Evolutionary conservation across 768 basidiomycete species (phyloP), one percentile per base, ranked within the genome.

Genomic region (Tricholoma hemisulphureum): DNA sequence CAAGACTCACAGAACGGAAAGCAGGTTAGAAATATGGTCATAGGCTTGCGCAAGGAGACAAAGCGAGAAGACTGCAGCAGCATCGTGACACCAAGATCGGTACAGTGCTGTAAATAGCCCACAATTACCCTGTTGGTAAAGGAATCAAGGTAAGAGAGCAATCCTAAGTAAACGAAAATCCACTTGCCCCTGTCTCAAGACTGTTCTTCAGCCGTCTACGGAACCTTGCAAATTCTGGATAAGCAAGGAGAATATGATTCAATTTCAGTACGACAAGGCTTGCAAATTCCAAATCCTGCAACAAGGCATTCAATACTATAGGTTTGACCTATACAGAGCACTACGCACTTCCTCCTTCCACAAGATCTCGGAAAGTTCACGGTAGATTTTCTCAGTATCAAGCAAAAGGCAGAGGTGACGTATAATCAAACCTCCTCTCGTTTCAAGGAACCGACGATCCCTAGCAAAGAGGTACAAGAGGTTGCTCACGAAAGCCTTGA

Each of bases 61-160:
- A 5, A 99, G 80, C 1, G 97, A 94, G 68, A 99, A 97, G 1
- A 93, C 94, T 0, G 97, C 89, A 35, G 98, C 95, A 1, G 96
- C 91, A 67, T 97, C 97, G 65, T 99, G 97, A 69, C 95, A 98
- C 97, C 97, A 99, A 18, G 95, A 98, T n/a, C 93, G 89, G 67
- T 99, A 99, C 3, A 99, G 76, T 0, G 90, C 91, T 9, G 91
- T 91, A 70, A 98, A 99, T 20, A 99, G 71, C 11, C 91, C 91
- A 74, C 98, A 95, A 2, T 95, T 95, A 63, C 98, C 97, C 90
- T 95, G 88, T 85, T 88, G 57, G 29, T 50, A 16, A 51, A 23
- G 24, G 45, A 37, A 16, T 14, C 41, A 18, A 50, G 45, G 16
- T n/a, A 45, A 28, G 34, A 9, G 21, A 39, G 32, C 49, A 28